Conservation (phyloP, 768 basidiomycete species). For the Imleria badia region DNA sequence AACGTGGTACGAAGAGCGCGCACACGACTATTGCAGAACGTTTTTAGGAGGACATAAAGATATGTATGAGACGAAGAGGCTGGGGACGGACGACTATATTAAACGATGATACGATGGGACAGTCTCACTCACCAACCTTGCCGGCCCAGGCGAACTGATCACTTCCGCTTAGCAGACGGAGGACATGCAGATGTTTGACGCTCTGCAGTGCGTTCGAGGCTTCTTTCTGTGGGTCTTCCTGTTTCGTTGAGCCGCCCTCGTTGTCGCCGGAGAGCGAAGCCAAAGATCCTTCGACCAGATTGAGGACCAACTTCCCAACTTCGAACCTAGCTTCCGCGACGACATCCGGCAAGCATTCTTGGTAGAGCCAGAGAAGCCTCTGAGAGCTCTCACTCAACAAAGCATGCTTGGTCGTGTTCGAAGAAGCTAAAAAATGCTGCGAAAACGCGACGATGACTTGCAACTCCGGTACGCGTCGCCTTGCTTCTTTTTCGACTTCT, state of each 20-base stretch:
- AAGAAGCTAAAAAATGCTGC: slow-evolving; percentile 44
- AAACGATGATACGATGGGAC: not conserved
- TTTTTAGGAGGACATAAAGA: slow-evolving; percentile 68
- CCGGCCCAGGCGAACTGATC: slow-evolving; percentile 79
- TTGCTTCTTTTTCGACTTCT: slow-evolving; percentile 75
- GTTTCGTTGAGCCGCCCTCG: slow-evolving; percentile 7
- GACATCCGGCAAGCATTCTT: slow-evolving; percentile 67
- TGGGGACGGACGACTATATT: slow-evolving; percentile 14
- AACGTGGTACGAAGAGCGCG: slow-evolving; percentile 54
- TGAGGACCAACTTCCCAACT: slow-evolving; percentile 71
- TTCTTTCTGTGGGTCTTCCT: slow-evolving; percentile 11
- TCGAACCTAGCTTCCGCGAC: slow-evolving; percentile 85
- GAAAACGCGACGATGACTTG: slow-evolving; percentile 83
- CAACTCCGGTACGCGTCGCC: slow-evolving; percentile 81
- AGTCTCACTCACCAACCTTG: slow-evolving; percentile 56
- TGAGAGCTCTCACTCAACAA: slow-evolving; percentile 80
- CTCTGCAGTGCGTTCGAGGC: slow-evolving; percentile 41
- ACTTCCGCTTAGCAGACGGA: slow-evolving; percentile 70
- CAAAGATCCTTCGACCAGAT: slow-evolving; percentile 38
- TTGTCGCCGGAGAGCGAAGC: slow-evolving; percentile 14
- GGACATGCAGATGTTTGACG: slow-evolving; percentile 72
- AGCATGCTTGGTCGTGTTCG: slow-evolving; percentile 45
- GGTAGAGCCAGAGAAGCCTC: slow-evolving; percentile 82
- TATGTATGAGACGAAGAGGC: slow-evolving; percentile 58
- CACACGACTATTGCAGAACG: slow-evolving; percentile 51